Conservation (phyloP, 345 rosid genomes). For the Firmiana major region DNA sequence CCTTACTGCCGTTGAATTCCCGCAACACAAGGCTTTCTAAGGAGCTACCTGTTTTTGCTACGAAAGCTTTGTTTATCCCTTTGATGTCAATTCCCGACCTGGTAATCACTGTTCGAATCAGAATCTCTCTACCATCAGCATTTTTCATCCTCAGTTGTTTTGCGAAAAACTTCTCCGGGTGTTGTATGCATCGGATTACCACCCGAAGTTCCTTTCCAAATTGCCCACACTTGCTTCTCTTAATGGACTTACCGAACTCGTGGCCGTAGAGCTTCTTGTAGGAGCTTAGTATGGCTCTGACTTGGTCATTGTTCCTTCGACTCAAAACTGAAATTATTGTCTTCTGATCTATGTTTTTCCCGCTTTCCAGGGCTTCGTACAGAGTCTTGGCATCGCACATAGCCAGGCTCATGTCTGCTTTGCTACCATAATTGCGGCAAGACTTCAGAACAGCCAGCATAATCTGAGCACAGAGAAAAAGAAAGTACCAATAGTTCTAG, state of each 20-base stretch:
- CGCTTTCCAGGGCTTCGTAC: slow-evolving; percentile 26
- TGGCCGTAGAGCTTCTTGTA: slow-evolving; percentile 30
- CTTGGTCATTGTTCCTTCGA: slow-evolving; percentile 23
- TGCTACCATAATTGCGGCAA: slow-evolving; percentile 13
- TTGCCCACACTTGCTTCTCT: slow-evolving; percentile 29
- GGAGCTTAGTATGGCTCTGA: slow-evolving; percentile 21
- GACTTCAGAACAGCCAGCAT: slow-evolving; percentile 25
- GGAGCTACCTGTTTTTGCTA: slow-evolving; percentile 22
- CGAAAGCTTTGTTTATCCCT: slow-evolving; percentile 25
- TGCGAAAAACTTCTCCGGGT: slow-evolving; percentile 26
- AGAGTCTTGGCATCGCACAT: slow-evolving; percentile 33
- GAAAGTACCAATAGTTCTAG: neutral
- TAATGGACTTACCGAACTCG: slow-evolving; percentile 21
- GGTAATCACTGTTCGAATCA: slow-evolving; percentile 9
- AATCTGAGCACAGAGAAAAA: slow-evolving; percentile 10
- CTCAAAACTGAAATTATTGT: slow-evolving; percentile 21
- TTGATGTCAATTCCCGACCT: slow-evolving; percentile 9
- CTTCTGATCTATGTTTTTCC: slow-evolving; percentile 23
- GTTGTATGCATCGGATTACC: slow-evolving; percentile 22
- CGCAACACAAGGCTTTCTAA: neutral
- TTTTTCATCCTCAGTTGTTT: slow-evolving; percentile 28
- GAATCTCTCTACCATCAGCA: slow-evolving; percentile 21
- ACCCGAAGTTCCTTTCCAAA: slow-evolving; percentile 25
- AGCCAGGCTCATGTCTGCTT: slow-evolving; percentile 27
- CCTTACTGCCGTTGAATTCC: neutral